Evolutionary conservation across 768 basidiomycete species (phyloP), one percentile per base, ranked within the genome.

Genomic region (Leccinum longicurvipes): DNA sequence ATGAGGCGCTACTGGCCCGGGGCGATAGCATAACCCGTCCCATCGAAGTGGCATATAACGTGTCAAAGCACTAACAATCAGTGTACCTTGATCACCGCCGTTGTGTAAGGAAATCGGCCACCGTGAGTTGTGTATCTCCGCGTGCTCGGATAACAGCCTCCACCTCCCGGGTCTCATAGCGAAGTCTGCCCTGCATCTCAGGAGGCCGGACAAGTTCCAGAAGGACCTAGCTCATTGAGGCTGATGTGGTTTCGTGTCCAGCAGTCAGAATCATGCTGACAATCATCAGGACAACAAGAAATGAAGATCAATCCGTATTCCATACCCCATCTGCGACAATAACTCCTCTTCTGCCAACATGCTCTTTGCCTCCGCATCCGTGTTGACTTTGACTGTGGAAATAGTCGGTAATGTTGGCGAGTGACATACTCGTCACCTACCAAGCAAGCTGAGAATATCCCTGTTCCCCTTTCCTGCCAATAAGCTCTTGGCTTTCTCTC

Each of bases 161-260:
- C 1, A 12, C 58, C 12, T 23, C 29, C 31, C 62, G 53, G 34
- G 64, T 59, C 48, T 66, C 65, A 2, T 19, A 72, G 15, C 90
- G 82, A 21, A 92, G 79, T 54, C 75, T 78, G 3, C 71, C 68
- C 64, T 93, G 89, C 3, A 83, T 67, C 19, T 82, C 73, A 0
- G 80, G 83, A 57, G 83, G 71, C 39, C 74, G 77, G 3, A 85
- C 79, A 4, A 93, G 76, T 60, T 85, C 83, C 53, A 85, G 73
- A 8, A 91, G 69, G 7, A 81, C 76, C 85, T 86, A 91, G 53
- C 77, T 76, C 28, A 86, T 51, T 2, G 79, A 75, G 34, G 77
- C 82, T 4, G 86, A 78, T 49, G 80, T 83, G 4, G 85, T 87
- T 65, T 86, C 86, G 64, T 87, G 80, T 1, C 78, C 79, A 39